Conservation (phyloP, 2,329 filamentous ascomycete genomes). For the Ceratocystis colombiana region DNA sequence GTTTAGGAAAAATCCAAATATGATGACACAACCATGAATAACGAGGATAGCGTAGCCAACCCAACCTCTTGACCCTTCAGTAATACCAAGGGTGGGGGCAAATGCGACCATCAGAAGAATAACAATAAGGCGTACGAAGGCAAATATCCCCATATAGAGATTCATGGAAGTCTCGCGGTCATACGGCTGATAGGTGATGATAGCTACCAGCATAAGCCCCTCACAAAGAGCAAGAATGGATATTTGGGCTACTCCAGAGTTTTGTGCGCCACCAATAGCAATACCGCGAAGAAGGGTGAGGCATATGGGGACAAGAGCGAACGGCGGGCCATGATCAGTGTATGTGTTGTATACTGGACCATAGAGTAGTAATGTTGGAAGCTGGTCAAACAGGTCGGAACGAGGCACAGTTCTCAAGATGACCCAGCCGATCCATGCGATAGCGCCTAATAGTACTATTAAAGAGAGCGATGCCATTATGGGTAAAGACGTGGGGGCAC, state of each 20-base stretch:
- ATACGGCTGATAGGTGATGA: slow-evolving; percentile 85
- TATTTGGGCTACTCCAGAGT: slow-evolving; percentile 85
- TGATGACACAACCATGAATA: slow-evolving; percentile 71
- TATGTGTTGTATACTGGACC: slow-evolving; percentile 97
- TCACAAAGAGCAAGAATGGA: slow-evolving; percentile 90
- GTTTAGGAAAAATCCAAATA: slow-evolving; percentile 90
- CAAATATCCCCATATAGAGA: slow-evolving; percentile 80
- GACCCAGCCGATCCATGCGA: slow-evolving; percentile 67
- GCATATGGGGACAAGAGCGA: slow-evolving; percentile 76
- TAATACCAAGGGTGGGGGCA: slow-evolving; percentile 68
- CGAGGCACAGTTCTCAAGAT: slow-evolving; percentile 73
- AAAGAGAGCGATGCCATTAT: slow-evolving; percentile 67
- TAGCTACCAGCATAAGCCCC: slow-evolving; percentile 74
- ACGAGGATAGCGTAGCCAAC: slow-evolving; percentile 85
- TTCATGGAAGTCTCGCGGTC: slow-evolving; percentile 94
- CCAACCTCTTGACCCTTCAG: slow-evolving; percentile 77
- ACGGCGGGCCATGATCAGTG: slow-evolving; percentile 82
- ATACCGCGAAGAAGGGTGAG: slow-evolving; percentile 79
- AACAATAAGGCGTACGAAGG: slow-evolving; percentile 63
- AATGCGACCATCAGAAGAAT: slow-evolving; percentile 73
- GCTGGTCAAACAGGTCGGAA: slow-evolving; percentile 82
- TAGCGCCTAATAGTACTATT: slow-evolving; percentile 60
- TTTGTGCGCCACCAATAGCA: slow-evolving; percentile 84
- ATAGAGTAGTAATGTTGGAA: slow-evolving; percentile 79
- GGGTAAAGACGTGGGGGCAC: slow-evolving; percentile 60